These are phyloP conservation scores for Aspergillus piperis DNA, from an alignment of 2,329 filamentous ascomycete species.

Conservation along the genomic window DNA sequence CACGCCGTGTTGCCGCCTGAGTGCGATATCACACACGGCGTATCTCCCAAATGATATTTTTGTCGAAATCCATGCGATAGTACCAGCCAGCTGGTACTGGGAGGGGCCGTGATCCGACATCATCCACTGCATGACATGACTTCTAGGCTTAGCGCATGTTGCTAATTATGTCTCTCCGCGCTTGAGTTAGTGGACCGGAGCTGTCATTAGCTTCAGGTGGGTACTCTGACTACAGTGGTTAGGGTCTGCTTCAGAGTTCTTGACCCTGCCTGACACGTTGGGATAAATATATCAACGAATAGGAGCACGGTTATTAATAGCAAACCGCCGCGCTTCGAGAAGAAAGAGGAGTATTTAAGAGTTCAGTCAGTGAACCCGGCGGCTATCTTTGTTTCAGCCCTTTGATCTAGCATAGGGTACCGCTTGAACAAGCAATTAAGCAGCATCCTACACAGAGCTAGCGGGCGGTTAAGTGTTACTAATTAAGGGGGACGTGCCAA, in stretches of 20 bases:
- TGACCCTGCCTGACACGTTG: background rate
- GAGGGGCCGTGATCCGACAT: too few species aligned
- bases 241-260: background rate
- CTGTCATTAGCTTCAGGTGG: background rate
- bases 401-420: background rate
- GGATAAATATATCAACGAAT: background rate
- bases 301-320: constrained; percentile 14
- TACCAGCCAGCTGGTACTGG: too few species aligned
- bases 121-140: too few species aligned
- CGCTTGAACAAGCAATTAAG: too few species aligned
- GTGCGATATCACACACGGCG: too few species aligned
- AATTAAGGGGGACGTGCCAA: constrained; percentile 16
- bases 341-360: background rate
- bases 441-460: background rate
- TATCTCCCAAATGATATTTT: too few species aligned
- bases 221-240: background rate
- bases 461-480: constrained; percentile 22
- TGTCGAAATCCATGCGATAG: too few species aligned
- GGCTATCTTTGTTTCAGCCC: background rate
- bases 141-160: too few species aligned
- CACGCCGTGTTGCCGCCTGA: too few species aligned
- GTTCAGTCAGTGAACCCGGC: constrained; percentile 7
- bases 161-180: constrained; percentile 19
- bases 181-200: background rate
- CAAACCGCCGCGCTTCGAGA: background rate